Percentiles rank a stretch among this genome's conserved stretches.
phyloP scores from a whole-genome alignment of 2,329 filamentous ascomycete species.

The Colletotrichum shisoi region DNA sequence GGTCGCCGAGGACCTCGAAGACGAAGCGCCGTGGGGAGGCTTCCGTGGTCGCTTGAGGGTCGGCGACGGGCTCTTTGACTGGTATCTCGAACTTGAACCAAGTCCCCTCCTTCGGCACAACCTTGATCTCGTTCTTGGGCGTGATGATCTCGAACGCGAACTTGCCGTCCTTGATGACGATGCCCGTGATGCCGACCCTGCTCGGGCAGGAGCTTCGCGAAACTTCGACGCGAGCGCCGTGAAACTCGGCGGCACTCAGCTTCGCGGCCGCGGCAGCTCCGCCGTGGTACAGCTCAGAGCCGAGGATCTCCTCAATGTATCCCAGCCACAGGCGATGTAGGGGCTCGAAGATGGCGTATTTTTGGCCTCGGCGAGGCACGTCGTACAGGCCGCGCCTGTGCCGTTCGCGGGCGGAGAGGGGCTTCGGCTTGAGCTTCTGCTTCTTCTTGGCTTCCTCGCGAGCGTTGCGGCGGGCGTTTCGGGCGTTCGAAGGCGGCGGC shows the following conservation, averaged over 20 bases:
- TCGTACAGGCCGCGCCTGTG: slow-evolving; percentile 76
- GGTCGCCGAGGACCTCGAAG: slow-evolving; percentile 87
- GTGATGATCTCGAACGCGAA: slow-evolving; percentile 88
- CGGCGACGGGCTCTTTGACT: slow-evolving; percentile 40
- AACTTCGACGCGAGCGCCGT: slow-evolving; percentile 84
- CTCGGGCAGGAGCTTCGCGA: slow-evolving; percentile 81
- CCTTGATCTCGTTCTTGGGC: slow-evolving; percentile 72
- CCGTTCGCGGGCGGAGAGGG: slow-evolving; percentile 81
- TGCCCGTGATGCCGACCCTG: slow-evolving; percentile 82
- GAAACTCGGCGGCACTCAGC: slow-evolving; percentile 85
- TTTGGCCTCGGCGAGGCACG: slow-evolving; percentile 71
- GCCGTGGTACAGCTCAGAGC: slow-evolving; percentile 64
- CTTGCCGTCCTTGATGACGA: slow-evolving; percentile 87
- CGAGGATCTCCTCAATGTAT: slow-evolving; percentile 85
- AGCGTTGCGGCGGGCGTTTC: slow-evolving; percentile 63
- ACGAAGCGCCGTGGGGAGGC: slow-evolving; percentile 60
- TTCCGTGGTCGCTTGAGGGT: slow-evolving; percentile 23
- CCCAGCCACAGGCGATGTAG: slow-evolving; percentile 81
- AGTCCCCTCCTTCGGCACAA: slow-evolving; percentile 88
- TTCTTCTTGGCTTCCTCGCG: slow-evolving; percentile 56
- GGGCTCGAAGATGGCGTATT: slow-evolving; percentile 79
- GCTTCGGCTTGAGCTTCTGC: slow-evolving; percentile 63
- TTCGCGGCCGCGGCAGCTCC: slow-evolving; percentile 72
- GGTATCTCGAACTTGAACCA: slow-evolving; percentile 81
- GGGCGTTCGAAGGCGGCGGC: slow-evolving; percentile 63